Evolutionary conservation across 148 eudicot species (phyloP).

Genomic region (Fagopyrum homotropicum): DNA sequence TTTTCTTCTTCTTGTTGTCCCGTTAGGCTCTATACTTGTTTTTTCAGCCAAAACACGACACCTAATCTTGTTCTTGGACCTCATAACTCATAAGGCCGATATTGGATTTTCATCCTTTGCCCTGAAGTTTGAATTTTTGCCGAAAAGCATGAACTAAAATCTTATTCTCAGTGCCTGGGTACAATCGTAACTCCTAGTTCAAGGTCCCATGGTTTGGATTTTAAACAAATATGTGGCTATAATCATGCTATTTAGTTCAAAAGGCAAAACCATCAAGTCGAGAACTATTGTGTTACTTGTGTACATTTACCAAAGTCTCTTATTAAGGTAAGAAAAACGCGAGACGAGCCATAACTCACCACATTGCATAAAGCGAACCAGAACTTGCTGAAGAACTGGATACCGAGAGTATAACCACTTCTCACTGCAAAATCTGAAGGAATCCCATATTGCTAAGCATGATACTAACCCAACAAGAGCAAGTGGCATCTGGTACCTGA

Average conservation of each 20-base stretch:
- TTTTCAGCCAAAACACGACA: background rate
- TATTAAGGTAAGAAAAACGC: background rate
- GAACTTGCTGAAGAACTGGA: constrained; percentile 41
- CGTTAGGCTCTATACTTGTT: background rate
- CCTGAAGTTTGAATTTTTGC: background rate
- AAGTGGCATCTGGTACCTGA: constrained; percentile 80
- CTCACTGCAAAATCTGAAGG: constrained; percentile 44
- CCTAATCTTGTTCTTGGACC: background rate
- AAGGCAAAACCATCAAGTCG: background rate
- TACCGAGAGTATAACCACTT: constrained; percentile 51
- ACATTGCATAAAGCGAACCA: constrained; percentile 52
- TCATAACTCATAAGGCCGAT: background rate
- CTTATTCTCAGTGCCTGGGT: background rate
- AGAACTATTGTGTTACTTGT: background rate
- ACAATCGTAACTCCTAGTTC: background rate
- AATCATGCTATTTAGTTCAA: background rate
- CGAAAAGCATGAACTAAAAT: background rate
- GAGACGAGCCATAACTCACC: constrained; percentile 40
- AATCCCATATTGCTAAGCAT: constrained; percentile 77
- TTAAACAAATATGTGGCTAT: background rate
- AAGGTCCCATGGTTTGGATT: background rate
- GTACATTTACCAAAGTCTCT: background rate
- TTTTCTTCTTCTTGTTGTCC: background rate
- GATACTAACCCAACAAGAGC: constrained; percentile 75
- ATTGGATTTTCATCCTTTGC: background rate